Percentiles rank a stretch among this genome's conserved stretches.
Conservation (phyloP, 2,329 filamentous ascomycete species). For the Beauveria caledonica region DNA sequence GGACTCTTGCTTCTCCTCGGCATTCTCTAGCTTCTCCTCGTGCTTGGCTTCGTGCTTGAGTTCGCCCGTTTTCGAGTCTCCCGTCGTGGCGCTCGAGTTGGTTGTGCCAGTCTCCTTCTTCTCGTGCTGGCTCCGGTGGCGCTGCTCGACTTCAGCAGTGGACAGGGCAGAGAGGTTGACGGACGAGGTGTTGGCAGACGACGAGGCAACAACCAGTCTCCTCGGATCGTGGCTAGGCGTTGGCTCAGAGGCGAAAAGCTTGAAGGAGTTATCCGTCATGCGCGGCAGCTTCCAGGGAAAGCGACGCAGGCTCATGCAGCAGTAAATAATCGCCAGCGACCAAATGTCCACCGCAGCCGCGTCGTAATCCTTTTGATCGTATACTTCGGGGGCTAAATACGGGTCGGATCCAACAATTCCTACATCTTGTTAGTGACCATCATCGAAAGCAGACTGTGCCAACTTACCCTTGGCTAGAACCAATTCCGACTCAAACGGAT, state of each 20-base stretch:
- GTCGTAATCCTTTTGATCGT: conserved; percentile 88
- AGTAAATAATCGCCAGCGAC: conserved; percentile 97
- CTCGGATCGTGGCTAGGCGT: conserved; percentile 61
- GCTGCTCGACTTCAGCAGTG: conserved; percentile 32
- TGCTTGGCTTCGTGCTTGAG: neutral
- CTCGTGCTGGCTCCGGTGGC: conserved; percentile 10
- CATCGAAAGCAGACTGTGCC: neutral
- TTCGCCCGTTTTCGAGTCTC: conserved; percentile 5
- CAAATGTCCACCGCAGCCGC: conserved; percentile 92
- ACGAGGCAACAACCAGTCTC: conserved; percentile 39
- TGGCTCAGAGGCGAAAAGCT: conserved; percentile 80
- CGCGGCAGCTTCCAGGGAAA: conserved; percentile 97
- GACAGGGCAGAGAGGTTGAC: conserved; percentile 33
- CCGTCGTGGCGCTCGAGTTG: neutral
- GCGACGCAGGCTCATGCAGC: conserved; percentile 90
- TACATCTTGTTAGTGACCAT: conserved; percentile 18
- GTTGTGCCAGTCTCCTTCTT: conserved; percentile 18
- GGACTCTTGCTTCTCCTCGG: conserved; percentile 20
- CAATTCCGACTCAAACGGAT: conserved; percentile 79
- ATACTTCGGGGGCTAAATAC: conserved; percentile 93
- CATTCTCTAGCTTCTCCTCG: conserved; percentile 20
- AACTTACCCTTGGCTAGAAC: conserved; percentile 30
- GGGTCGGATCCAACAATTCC: conserved; percentile 77
- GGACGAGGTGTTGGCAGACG: conserved; percentile 25
- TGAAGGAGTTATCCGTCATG: conserved; percentile 87